A percentile compares a stretch with the other conserved stretches of the same genome.
Conservation (phyloP, 148 eudicot genomes). For the Nepenthes mirabilis region DNA sequence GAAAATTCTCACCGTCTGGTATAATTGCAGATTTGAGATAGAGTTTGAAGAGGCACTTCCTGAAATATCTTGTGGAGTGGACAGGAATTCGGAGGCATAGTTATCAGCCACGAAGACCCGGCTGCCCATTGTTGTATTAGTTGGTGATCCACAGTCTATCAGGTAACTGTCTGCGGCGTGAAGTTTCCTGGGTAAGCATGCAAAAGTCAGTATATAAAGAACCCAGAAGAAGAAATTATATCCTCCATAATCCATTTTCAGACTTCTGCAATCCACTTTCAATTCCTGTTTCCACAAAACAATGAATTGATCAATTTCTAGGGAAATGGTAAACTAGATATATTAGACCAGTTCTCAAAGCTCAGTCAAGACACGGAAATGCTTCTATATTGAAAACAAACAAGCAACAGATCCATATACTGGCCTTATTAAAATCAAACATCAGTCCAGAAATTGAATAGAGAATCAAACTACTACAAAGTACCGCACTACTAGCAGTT, state of each 20-base stretch:
- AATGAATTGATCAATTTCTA: too few species aligned
- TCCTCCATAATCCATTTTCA: not conserved
- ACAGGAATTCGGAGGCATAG: constrained; percentile 31
- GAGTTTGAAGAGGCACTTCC: constrained; percentile 30
- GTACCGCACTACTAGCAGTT: too few species aligned
- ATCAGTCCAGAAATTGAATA: too few species aligned
- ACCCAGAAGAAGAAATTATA: constrained; percentile 18
- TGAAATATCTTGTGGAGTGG: constrained; percentile 44
- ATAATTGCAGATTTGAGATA: constrained; percentile 34
- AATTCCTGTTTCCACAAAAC: not conserved
- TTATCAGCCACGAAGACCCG: constrained; percentile 59
- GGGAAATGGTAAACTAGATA: too few species aligned
- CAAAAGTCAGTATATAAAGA: constrained; percentile 13
- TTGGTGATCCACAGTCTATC: constrained; percentile 69
- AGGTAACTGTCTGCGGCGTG: constrained; percentile 38
- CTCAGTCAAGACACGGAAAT: too few species aligned
- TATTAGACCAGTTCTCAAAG: too few species aligned
- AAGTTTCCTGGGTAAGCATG: constrained; percentile 18
- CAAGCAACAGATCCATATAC: too few species aligned
- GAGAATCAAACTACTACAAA: too few species aligned
- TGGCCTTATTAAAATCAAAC: too few species aligned
- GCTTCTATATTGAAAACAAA: too few species aligned
- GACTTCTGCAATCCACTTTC: not conserved
- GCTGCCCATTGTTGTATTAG: constrained; percentile 34
- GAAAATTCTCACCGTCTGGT: constrained; percentile 56